A percentile compares a stretch with the other conserved stretches of the same genome.
phyloP scores from a whole-genome alignment of 2,329 filamentous ascomycete genomes.

The Sclerotinia sclerotiorum region DNA sequence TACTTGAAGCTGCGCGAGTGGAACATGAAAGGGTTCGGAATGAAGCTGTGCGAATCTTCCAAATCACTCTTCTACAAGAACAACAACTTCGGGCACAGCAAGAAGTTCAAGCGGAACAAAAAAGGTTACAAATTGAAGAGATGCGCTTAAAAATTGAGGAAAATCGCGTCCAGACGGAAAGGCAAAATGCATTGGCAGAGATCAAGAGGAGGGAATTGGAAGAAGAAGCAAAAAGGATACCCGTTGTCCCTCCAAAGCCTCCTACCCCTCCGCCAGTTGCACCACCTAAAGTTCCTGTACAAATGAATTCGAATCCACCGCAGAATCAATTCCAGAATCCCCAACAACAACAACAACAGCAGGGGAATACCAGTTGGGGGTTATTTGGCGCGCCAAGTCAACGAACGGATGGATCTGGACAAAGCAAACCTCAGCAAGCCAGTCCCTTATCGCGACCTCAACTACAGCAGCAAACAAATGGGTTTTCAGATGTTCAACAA shows the following conservation, averaged over 20 bases:
- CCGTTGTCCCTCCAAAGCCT: conserved; percentile 30
- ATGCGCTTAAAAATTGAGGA: conserved; percentile 26
- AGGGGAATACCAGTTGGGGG: background rate
- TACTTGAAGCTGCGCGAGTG: conserved; percentile 62
- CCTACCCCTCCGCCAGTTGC: conserved; percentile 28
- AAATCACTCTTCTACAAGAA: conserved; percentile 50
- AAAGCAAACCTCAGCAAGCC: conserved; percentile 6
- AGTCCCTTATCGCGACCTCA: background rate
- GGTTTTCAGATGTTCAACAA: background rate
- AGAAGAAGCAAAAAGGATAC: conserved; percentile 40
- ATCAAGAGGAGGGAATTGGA: conserved; percentile 50
- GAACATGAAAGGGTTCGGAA: conserved; percentile 66
- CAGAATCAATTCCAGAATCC: background rate
- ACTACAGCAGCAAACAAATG: background rate
- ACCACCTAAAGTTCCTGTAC: conserved; percentile 16
- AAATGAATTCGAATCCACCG: background rate
- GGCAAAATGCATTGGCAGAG: conserved; percentile 52
- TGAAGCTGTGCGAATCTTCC: conserved; percentile 50
- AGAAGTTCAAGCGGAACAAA: conserved; percentile 17
- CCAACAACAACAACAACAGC: background rate
- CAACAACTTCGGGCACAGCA: conserved; percentile 37
- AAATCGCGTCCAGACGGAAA: conserved; percentile 37
- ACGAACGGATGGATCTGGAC: background rate
- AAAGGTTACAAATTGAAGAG: conserved; percentile 9
- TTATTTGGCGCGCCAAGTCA: background rate